Evolutionary conservation across 257 asterid species (phyloP), one percentile per base, ranked within the genome.

Genomic region (Nicotiana benthamiana): DNA sequence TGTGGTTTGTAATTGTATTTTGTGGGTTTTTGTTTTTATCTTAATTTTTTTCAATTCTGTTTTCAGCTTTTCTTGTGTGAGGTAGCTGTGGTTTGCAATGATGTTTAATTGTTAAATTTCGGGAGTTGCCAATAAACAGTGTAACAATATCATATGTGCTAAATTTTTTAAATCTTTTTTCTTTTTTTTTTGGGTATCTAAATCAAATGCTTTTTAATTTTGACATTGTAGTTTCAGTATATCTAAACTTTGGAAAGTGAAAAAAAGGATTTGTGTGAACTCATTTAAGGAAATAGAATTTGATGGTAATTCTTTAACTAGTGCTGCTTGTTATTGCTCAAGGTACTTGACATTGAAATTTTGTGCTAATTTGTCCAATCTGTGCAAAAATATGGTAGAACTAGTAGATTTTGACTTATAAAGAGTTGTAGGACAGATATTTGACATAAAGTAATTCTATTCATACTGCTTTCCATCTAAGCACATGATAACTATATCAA

Each of bases 281-380:
- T 56, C 61, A 74, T 74, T 48, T 7, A 48, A 74, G 61, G 79
- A 74, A 72, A 74, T 74, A 48, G 61, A 48, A 26, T 74, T 72
- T 46, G 60, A 6, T 72, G 34, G 60, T 46, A 24, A 74, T 74
- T 48, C 43, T 18, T 40, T 24, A 32, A 24, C 61, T 4, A 48
- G 43, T 48, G 15, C 6, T 48, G 79, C 26, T 72, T 74, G 26
- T 48, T 48, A 32, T 59, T 20, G 59, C 36, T 70, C 59, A 70
- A 34, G 76, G 77, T 70, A 43, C 30, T 70, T 16, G 18, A 70
- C 6, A 13, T 22, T 70, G 7, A 3, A 43, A 70, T 40, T 40
- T 70, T 70, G 57, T 20, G 13, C 34, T 43, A 12, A 70, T 70
- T 18, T 70, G 59, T 70, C 15, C 59, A 70, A 56, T 56, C 26